Conservation (phyloP, 257 asterid genomes). For the Solanum chiquidenum region DNA sequence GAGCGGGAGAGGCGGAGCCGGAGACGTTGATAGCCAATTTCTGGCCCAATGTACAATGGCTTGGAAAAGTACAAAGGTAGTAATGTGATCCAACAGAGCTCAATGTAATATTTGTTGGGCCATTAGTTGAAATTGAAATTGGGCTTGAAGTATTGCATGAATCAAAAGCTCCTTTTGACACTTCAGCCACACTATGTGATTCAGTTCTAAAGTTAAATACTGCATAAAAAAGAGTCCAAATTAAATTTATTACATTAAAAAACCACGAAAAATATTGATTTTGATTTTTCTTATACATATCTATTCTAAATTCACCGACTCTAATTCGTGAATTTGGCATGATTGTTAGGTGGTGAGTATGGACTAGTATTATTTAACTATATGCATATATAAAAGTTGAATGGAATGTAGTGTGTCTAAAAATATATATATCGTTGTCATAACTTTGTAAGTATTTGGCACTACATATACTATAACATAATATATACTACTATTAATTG, state of each 20-base stretch:
- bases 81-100: slow-evolving; percentile 39
- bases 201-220: slow-evolving; percentile 53
- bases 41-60: slow-evolving; percentile 46
- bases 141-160: slow-evolving; percentile 38
- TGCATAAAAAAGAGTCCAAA: neutral
- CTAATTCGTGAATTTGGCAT: neutral
- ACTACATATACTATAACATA: neutral
- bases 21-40: slow-evolving; percentile 56
- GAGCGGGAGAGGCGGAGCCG: slow-evolving; percentile 15
- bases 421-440: neutral
- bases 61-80: slow-evolving; percentile 36
- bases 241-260: neutral
- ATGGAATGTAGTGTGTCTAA: neutral
- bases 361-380: neutral
- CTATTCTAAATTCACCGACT: neutral
- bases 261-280: rapidly evolving
- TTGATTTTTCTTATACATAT: neutral
- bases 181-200: slow-evolving; percentile 42
- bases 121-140: slow-evolving; percentile 20
- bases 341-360: neutral
- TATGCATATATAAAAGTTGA: neutral
- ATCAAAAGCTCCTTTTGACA: slow-evolving; percentile 26
- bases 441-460: neutral
- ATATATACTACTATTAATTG: neutral
- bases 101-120: slow-evolving; percentile 45